A percentile compares a stretch with the other conserved stretches of the same genome.
Evolutionary conservation across 1,139 yeast genomes (phyloP).

Genomic region (Taiozyma onychis): DNA sequence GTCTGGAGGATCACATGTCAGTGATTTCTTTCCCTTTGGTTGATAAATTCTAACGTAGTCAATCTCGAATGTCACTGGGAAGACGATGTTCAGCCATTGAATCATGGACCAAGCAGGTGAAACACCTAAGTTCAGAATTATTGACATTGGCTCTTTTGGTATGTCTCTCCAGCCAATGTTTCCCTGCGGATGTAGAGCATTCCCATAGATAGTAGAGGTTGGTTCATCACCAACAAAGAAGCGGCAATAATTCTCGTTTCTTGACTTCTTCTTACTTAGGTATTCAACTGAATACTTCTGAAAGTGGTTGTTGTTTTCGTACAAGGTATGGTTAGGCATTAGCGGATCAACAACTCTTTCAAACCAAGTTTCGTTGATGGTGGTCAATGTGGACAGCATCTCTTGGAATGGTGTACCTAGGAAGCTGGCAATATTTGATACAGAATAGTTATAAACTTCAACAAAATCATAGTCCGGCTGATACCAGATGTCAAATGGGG

Average conservation of each 20-base stretch:
- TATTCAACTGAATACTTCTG: constrained; percentile 54
- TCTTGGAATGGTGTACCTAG: constrained; percentile 61
- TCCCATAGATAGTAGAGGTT: constrained; percentile 42
- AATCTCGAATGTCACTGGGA: constrained; percentile 45
- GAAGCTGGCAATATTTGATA: constrained; percentile 48
- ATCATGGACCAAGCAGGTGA: constrained; percentile 61
- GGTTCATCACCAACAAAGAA: constrained; percentile 56
- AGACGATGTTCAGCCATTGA: constrained; percentile 48
- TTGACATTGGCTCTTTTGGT: constrained; percentile 60
- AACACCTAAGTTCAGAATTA: constrained; percentile 51
- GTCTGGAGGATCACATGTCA: constrained; percentile 52
- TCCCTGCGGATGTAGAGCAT: constrained; percentile 52
- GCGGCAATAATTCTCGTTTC: constrained; percentile 42
- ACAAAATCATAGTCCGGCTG: constrained; percentile 50
- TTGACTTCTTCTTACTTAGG: constrained; percentile 32
- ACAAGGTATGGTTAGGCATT: neutral
- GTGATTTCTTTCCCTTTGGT: constrained; percentile 36
- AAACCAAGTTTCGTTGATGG: constrained; percentile 52
- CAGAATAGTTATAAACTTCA: constrained; percentile 40
- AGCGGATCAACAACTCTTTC: constrained; percentile 37
- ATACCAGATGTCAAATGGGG: constrained; percentile 62
- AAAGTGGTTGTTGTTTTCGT: constrained; percentile 25
- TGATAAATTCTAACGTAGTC: constrained; percentile 61
- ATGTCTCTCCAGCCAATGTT: constrained; percentile 56
- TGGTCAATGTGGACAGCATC: constrained; percentile 49